phyloP scores from a whole-genome alignment of 2,329 filamentous ascomycete genomes.

The Penicillium sp. region DNA sequence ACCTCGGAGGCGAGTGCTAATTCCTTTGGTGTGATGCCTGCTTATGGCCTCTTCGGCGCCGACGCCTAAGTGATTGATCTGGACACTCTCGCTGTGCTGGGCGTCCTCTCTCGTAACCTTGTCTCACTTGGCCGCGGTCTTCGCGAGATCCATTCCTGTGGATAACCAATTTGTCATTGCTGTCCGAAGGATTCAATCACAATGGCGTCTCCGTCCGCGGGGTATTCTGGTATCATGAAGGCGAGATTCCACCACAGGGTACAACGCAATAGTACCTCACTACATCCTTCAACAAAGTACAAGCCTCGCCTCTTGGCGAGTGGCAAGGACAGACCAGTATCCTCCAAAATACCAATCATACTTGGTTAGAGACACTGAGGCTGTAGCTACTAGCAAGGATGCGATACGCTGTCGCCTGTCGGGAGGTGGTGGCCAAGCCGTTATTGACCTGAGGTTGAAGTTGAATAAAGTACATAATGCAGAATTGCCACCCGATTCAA shows the following conservation, averaged over 20 bases:
- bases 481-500: too few species aligned
- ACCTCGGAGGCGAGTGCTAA: not conserved
- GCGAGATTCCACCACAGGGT: not conserved
- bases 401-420: not conserved
- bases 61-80: not conserved
- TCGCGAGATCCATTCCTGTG: not conserved
- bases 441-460: not conserved
- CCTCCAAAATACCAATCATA: not conserved
- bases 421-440: not conserved
- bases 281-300: not conserved
- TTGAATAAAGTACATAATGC: not conserved
- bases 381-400: not conserved
- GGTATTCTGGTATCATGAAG: not conserved
- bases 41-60: not conserved
- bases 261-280: not conserved
- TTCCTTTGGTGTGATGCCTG: not conserved
- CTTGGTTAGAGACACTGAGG: not conserved
- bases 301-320: not conserved
- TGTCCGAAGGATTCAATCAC: not conserved
- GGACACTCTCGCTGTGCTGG: too few species aligned
- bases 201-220: not conserved
- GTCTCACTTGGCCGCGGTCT: not conserved
- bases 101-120: not conserved
- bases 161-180: not conserved
- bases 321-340: not conserved